Evolutionary conservation across 768 basidiomycete species (phyloP).

Genomic region (Phaeotremella fagi): DNA sequence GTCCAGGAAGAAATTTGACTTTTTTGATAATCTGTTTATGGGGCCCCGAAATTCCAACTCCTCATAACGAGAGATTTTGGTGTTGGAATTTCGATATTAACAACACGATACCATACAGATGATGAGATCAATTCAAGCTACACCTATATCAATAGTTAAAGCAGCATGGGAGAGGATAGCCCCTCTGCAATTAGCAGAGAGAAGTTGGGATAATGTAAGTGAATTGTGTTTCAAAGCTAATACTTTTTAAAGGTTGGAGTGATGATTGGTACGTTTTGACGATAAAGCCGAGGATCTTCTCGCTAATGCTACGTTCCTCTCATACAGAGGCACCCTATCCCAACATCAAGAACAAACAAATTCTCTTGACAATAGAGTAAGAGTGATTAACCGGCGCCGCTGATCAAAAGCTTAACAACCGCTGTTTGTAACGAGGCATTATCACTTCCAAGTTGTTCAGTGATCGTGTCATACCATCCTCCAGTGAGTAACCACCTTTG

Average conservation of each 20-base stretch:
- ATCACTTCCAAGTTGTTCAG: conserved; percentile 25
- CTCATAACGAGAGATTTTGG: too few species aligned
- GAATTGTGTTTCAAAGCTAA: conserved; percentile 5
- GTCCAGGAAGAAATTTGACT: too few species aligned
- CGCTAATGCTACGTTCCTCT: conserved; percentile 1
- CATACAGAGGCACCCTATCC: conserved; percentile 40
- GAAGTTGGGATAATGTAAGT: conserved; percentile 80
- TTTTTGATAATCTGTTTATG: conserved; percentile 1
- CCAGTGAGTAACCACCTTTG: conserved; percentile 53
- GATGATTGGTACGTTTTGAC: conserved; percentile 64
- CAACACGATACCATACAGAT: too few species aligned
- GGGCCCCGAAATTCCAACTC: neutral
- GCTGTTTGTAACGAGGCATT: conserved; percentile 48
- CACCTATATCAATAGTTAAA: conserved; percentile 40
- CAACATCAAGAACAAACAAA: conserved; percentile 52
- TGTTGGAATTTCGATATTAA: too few species aligned
- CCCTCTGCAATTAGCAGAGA: conserved; percentile 75
- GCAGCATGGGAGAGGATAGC: conserved; percentile 57
- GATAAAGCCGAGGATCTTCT: too few species aligned
- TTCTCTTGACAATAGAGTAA: conserved; percentile 71
- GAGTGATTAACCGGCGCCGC: conserved; percentile 1
- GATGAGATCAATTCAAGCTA: conserved; percentile 3
- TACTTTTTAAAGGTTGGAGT: conserved; percentile 60
- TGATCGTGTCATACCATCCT: conserved; percentile 47
- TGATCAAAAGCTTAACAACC: conserved; percentile 42